Base-by-base conservation (phyloP, 257 asterid species). In the Scutellaria galericulata region DNA sequence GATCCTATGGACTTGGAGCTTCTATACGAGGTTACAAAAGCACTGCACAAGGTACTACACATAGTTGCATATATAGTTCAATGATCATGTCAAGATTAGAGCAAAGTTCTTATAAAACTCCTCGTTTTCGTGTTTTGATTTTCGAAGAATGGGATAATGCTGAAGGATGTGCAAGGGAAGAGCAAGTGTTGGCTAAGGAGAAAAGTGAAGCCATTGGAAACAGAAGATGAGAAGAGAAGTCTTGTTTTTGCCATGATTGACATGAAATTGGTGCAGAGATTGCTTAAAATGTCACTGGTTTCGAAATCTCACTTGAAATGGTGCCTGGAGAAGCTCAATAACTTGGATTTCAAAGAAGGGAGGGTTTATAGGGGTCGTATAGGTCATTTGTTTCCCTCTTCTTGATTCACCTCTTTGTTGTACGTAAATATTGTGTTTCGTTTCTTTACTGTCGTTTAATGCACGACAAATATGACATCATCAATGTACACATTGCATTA, bases 1-100 rank as follows among this genome's bases (percentile, higher is more conserved):
- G 88, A 89, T 73, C 92, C 96, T 45, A 78, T 20, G 46, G 92
- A 87, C 64, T 71, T 89, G 79, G 66, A 77, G 66, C 82, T 86
- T 50, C 69, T 87, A 0, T 75, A 80, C 68, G 15, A 65, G n/a
- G 71, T 87, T 37, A 64, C 78, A 2, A 72, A 68, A 47, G 66
- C n/a, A 55, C 42, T 86, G 18, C 79, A 70, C 40, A 84, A 84
- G 94, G 94, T 89, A 78, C 27, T 31, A 31, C 37, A 31, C 3
- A 31, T 31, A 31, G 37, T 31, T 31, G 37, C 37, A 31, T 27
- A 27, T 27, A 27, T 31, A 31, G 37, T 2, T 31, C 3, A 4
- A 31, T 31, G 37, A 31, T 31, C 37, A 31, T 31, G 37, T 31
- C 37, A 31, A 31, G 37, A 31, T 3, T 31, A 31, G 5, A 31